Base-by-base conservation (phyloP, 1,284 basidiomycete genomes). In the Vanrija humicola region DNA sequence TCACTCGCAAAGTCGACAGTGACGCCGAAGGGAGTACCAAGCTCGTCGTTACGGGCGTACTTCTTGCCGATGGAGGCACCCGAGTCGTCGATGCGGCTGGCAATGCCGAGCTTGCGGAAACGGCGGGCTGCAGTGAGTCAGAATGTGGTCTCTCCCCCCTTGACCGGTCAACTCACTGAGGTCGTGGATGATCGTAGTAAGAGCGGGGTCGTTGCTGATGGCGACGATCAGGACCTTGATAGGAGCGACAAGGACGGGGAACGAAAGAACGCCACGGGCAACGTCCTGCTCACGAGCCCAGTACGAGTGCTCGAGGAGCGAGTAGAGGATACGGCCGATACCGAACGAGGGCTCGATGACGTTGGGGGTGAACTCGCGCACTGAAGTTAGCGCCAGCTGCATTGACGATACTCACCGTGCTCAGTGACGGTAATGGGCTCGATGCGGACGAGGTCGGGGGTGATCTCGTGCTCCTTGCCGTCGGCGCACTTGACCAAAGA, bases 341-440 rank as follows among this genome's bases (percentile, higher is more conserved):
- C 96, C 95, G 77, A 98, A 98, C 18, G 96, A 99, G 26, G 95
- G 95, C 77, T 98, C 95, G 72, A 98, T 96, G 75, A 99, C 95
- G 78, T 98, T 98, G 46, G 95, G 95, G 47, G 86, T 91, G 77
- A 84, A 98, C 78, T 97, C 94, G 67, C 95, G 89, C 62, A 92
- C 92, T 34, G 12, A 15, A 34, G 14, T 34, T 90, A 48, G 4
- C 9, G 47, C 6, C 6, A 28, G 8, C 21, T 23, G 21, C 53
- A 23, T 8, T 19, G 3, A 69, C 88, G 91, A 90, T 82, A 34
- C 34, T 15, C 34, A 34, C 34, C 34, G 50, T 88, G 88, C 75
- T 95, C 90, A 69, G 94, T 95, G 72, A 95, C 86, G 46, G 87
- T 90, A 80, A 88, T 56, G 62, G 84, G 82, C 68, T 90, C 85